A percentile compares a stretch with the other conserved stretches of the same genome.
Conservation (phyloP, 2,329 filamentous ascomycete species). For the Fusarium oligoseptatum region DNA sequence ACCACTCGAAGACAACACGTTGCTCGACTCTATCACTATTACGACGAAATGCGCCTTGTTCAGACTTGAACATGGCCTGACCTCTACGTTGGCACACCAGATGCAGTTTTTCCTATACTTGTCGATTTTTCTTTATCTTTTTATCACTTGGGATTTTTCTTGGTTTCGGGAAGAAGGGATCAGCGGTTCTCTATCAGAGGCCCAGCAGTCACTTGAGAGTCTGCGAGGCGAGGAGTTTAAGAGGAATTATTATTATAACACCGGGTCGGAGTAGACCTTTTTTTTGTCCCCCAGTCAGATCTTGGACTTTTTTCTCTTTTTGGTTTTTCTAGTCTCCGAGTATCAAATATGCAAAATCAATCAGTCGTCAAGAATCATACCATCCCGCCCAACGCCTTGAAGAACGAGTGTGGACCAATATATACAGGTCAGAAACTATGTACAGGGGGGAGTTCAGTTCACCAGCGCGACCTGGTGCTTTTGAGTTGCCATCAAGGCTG, state of each 20-base stretch:
- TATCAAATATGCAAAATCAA: conserved; percentile 39
- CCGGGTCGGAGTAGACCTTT: conserved; percentile 1
- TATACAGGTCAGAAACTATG: conserved; percentile 33
- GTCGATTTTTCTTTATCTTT: conserved; percentile 14
- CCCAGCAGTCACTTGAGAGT: conserved; percentile 17
- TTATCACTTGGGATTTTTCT: background rate
- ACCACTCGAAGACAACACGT: background rate
- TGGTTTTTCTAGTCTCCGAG: conserved; percentile 16
- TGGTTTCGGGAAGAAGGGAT: conserved; percentile 20
- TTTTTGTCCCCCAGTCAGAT: conserved; percentile 8
- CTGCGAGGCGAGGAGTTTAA: conserved; percentile 39
- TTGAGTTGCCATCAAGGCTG: background rate
- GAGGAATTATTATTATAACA: conserved; percentile 39
- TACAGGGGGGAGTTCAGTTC: conserved; percentile 19
- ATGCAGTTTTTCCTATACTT: conserved; percentile 35
- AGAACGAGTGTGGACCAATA: conserved; percentile 32
- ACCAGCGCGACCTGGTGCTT: background rate
- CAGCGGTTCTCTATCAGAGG: conserved; percentile 6
- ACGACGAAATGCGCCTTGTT: background rate
- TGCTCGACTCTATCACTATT: background rate
- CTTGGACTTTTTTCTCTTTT: conserved; percentile 16
- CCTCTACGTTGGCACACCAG: conserved; percentile 36
- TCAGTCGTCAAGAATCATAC: conserved; percentile 26
- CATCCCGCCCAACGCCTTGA: conserved; percentile 31
- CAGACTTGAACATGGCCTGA: conserved; percentile 9